Base-by-base conservation (phyloP, 192 early-diverging fungal genomes). In the Geranomyces variabilis region DNA sequence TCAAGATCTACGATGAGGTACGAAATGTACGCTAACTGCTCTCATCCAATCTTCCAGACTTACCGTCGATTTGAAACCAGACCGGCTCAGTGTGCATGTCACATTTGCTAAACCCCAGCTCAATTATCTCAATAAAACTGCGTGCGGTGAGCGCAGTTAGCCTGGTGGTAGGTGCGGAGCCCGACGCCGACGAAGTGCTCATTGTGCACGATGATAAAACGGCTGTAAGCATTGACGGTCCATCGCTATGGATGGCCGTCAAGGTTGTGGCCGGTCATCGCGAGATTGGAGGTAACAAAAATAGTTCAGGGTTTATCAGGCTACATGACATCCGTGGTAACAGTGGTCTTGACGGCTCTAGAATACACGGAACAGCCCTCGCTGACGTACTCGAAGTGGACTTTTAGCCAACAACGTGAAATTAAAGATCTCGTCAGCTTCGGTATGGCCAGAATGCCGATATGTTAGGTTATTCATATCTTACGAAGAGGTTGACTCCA, bases 211-310 rank as follows among this genome's bases (percentile, higher is more conserved):
- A n/a, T 28, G 79, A 80, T 58, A 49, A 61, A 24, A 49, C 33
- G 13, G 75, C 63, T 22, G 71, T 81, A 34, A 66, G 66, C 47
- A 74, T 81, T 36, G 79, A 81, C 59, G 79, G 77, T 21, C 53
- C 74, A 9, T 75, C 67, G 36, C 53, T 81, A n/a, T 81, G 79
- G 79, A 75, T 76, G 66, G 68, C 79, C 0, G 45, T 77, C 19
- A 53, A 49, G 44, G 51, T 80, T 47, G 71, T 63, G 13, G 63
- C 58, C 15, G 74, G 57, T 13, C 53, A 80, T 58, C 33, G 64
- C 28, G 47, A 69, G 36, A 29, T 34, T 34, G 48, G 58, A 57
- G 69, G 22, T 41, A 43, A 14, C 21, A 49, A 49, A 62, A 21
- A 45, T 66, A 17, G 51, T 47, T n/a, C n/a, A 41, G 3, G 36